Evolutionary conservation across 2,329 filamentous ascomycete species (phyloP).

Genomic region (Seiridium cupressi): DNA sequence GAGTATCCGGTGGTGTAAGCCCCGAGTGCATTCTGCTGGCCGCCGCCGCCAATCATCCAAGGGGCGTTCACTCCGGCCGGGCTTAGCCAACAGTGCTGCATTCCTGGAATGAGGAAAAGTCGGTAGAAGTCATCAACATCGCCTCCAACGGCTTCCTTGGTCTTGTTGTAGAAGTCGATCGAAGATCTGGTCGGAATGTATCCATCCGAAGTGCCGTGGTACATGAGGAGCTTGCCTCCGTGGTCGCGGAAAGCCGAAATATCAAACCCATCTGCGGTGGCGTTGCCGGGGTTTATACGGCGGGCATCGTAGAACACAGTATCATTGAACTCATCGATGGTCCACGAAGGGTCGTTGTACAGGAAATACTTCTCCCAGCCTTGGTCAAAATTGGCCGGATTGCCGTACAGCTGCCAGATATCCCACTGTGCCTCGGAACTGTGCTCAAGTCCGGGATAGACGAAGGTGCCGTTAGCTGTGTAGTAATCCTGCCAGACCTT

Average conservation of each 20-base stretch:
- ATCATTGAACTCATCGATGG: slow-evolving; percentile 27
- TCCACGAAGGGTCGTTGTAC: slow-evolving; percentile 17
- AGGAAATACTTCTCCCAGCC: slow-evolving; percentile 21
- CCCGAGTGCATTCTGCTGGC: slow-evolving; percentile 21
- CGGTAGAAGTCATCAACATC: slow-evolving; percentile 43
- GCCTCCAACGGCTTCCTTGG: slow-evolving; percentile 20
- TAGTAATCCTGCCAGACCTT: slow-evolving; percentile 25
- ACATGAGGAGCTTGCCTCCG: slow-evolving; percentile 28
- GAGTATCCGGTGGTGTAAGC: slow-evolving; percentile 25
- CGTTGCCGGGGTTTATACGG: slow-evolving; percentile 19
- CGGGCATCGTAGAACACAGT: slow-evolving; percentile 20
- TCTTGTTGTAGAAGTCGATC: slow-evolving; percentile 24
- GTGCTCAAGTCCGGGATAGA: slow-evolving; percentile 35
- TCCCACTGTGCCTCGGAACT: slow-evolving; percentile 37
- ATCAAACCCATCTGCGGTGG: slow-evolving; percentile 26
- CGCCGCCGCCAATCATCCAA: slow-evolving; percentile 26
- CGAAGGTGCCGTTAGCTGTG: slow-evolving; percentile 22
- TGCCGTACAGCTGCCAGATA: slow-evolving; percentile 22
- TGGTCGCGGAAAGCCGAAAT: slow-evolving; percentile 21
- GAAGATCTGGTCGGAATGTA: slow-evolving; percentile 24
- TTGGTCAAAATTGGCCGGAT: slow-evolving; percentile 20
- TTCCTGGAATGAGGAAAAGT: slow-evolving; percentile 44
- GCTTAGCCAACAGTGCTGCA: slow-evolving; percentile 38
- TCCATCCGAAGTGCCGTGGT: slow-evolving; percentile 27
- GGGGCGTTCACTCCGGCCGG: slow-evolving; percentile 23